These are phyloP conservation scores for Alternaria arbusti DNA, from an alignment of 2,329 filamentous ascomycete genomes.

Conservation along the genomic window DNA sequence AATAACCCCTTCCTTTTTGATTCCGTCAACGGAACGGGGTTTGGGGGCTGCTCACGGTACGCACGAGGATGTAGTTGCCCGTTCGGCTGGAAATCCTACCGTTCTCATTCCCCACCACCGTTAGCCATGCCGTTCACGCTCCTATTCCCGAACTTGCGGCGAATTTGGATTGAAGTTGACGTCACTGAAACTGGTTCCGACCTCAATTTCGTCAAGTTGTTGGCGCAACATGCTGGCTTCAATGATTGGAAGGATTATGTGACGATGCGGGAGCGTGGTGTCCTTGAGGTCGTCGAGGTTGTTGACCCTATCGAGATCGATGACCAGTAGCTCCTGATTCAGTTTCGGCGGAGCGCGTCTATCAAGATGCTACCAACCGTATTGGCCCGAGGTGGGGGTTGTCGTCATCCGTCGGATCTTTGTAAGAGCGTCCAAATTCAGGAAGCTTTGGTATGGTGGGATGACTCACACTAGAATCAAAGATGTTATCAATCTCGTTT, in stretches of 20 bases:
- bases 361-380: background rate
- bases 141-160: background rate
- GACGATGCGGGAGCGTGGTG: background rate
- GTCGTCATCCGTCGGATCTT: background rate
- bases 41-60: background rate
- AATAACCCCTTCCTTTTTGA: background rate
- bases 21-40: background rate
- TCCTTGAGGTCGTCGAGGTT: background rate
- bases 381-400: background rate
- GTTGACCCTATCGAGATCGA: background rate
- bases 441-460: background rate
- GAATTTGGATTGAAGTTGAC: background rate
- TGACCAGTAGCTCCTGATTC: background rate
- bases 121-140: background rate
- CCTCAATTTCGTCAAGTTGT: background rate
- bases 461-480: background rate
- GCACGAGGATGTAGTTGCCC: background rate
- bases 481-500: background rate
- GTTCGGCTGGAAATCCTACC: background rate
- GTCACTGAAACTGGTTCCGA: background rate
- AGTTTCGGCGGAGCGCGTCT: background rate
- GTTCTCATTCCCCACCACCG: background rate
- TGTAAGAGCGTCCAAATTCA: background rate
- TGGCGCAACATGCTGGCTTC: background rate
- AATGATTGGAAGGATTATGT: background rate